Percentiles rank a stretch among this genome's conserved stretches.
Conservation (phyloP, 2,329 filamentous ascomycete species). For the Trichophyton benhamiae region DNA sequence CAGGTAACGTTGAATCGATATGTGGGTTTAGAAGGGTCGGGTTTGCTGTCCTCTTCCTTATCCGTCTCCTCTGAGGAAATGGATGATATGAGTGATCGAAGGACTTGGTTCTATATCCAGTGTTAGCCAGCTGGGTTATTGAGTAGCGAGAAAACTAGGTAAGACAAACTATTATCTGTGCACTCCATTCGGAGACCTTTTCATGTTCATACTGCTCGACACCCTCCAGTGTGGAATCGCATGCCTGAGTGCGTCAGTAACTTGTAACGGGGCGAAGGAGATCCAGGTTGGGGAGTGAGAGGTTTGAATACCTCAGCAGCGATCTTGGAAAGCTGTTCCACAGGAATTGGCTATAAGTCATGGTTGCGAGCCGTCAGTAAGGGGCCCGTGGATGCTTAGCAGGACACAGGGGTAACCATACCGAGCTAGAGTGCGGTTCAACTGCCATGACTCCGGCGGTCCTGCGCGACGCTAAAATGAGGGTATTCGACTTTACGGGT, state of each 20-base stretch:
- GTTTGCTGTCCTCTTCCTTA: conserved; percentile 26
- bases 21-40: conserved; percentile 36
- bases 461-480: neutral
- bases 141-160: too few relatives aligned
- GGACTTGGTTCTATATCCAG: conserved; percentile 25
- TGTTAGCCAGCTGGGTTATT: neutral
- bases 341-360: conserved; percentile 55
- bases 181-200: conserved; percentile 80
- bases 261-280: too few relatives aligned
- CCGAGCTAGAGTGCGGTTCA: conserved; percentile 1
- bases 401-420: neutral
- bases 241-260: conserved; percentile 48
- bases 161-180: conserved; percentile 66
- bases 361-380: neutral
- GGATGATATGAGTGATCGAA: conserved; percentile 32
- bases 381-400: neutral
- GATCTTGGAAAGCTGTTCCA: conserved; percentile 71
- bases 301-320: conserved; percentile 58
- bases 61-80: conserved; percentile 26
- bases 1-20: conserved; percentile 97
- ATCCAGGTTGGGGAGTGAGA: neutral
- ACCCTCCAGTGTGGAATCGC: conserved; percentile 60
- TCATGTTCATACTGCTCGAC: conserved; percentile 76
- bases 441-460: neutral
- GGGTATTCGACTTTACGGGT: neutral